Conservation (phyloP, 2,329 filamentous ascomycete genomes). For the Venturia aucupariae region DNA sequence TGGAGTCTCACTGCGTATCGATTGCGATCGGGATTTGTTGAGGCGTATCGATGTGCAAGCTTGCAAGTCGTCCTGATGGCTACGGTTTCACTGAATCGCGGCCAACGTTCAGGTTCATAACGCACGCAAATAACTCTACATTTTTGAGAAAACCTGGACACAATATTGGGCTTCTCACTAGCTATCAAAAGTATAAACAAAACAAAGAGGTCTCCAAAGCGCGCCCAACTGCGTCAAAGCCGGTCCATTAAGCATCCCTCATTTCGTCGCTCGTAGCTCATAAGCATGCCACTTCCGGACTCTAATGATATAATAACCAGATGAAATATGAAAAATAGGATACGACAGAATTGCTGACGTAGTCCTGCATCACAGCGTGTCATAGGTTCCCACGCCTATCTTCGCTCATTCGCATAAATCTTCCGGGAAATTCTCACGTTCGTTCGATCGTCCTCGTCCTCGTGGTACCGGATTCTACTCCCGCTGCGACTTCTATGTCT, state of each 20-base stretch:
- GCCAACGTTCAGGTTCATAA: neutral
- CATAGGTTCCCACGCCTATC: neutral
- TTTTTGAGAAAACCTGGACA: neutral
- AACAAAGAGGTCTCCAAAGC: neutral
- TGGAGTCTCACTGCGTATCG: neutral
- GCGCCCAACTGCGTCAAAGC: neutral
- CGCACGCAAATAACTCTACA: neutral
- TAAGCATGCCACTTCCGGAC: neutral
- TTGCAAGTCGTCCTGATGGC: neutral
- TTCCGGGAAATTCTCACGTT: conserved; percentile 16
- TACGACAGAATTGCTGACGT: neutral
- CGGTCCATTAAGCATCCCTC: neutral
- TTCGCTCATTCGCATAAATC: neutral
- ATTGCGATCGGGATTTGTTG: neutral
- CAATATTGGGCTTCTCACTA: neutral
- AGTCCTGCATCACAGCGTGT: neutral
- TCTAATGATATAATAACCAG: neutral
- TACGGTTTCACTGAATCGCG: neutral
- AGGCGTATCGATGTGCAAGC: neutral
- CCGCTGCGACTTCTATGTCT: conserved; percentile 20
- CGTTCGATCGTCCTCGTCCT: conserved; percentile 14
- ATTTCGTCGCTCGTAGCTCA: neutral
- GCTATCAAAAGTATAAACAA: neutral
- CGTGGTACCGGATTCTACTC: conserved; percentile 5
- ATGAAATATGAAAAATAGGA: neutral